A percentile compares a stretch with the other conserved stretches of the same genome.
These are phyloP conservation scores for Fusarium sp. DNA, from an alignment of 2,329 filamentous ascomycete genomes.

Conservation along the genomic window DNA sequence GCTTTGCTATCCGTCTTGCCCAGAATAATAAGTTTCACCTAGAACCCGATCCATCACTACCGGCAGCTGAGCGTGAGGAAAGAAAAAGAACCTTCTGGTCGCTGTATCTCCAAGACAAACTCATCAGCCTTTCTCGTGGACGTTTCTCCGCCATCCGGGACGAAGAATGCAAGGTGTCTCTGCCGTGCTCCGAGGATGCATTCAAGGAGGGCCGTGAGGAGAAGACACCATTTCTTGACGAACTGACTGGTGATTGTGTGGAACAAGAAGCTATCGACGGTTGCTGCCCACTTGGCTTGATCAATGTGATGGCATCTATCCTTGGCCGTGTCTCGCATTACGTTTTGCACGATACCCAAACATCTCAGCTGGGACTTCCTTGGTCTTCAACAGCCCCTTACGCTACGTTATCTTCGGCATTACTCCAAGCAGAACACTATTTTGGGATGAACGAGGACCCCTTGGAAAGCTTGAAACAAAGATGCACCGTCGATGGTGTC, in stretches of 20 bases:
- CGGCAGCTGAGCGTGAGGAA: not conserved
- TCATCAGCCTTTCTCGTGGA: slow-evolving; percentile 9
- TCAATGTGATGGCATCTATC: slow-evolving; percentile 5
- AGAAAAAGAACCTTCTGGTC: slow-evolving; percentile 8
- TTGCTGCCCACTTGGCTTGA: not conserved
- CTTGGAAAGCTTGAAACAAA: not conserved
- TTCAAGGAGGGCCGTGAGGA: not conserved
- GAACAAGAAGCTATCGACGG: slow-evolving; percentile 2
- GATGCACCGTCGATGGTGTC: not conserved
- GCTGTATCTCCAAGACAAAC: not conserved
- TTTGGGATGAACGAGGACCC: slow-evolving; percentile 10
- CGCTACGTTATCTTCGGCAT: not conserved
- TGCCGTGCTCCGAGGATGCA: not conserved
- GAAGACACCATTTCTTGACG: not conserved
- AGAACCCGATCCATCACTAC: not conserved
- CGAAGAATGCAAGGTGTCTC: not conserved
- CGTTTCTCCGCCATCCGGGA: slow-evolving; percentile 10
- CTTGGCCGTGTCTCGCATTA: slow-evolving; percentile 9
- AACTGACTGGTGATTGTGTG: not conserved
- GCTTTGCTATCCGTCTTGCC: slow-evolving; percentile 2
- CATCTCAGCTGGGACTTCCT: not conserved
- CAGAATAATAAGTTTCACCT: slow-evolving; percentile 10
- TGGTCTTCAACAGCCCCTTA: slow-evolving; percentile 3
- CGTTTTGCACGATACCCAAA: not conserved
- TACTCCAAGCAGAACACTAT: slow-evolving; percentile 4